Evolutionary conservation across 495 filamentous ascomycete species (phyloP).

Genomic region (Platismatia glauca): DNA sequence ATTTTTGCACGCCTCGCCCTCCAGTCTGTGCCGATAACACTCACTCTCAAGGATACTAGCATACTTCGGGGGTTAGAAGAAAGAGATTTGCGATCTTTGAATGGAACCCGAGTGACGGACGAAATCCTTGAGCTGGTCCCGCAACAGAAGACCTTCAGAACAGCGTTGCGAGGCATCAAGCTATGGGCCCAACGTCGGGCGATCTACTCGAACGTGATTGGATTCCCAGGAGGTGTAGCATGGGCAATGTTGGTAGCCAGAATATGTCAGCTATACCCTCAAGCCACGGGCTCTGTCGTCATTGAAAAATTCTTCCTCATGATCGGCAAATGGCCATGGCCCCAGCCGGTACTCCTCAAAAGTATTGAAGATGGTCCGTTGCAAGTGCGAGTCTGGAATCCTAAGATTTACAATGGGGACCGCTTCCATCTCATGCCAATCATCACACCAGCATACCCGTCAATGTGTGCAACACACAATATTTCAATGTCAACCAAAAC

Average conservation of each 20-base stretch:
- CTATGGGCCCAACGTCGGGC: slow-evolving; percentile 93
- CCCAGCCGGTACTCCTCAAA: slow-evolving; percentile 81
- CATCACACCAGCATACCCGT: slow-evolving; percentile 92
- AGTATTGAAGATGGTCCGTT: slow-evolving; percentile 74
- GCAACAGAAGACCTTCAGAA: slow-evolving; percentile 76
- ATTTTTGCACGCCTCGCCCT: slow-evolving; percentile 77
- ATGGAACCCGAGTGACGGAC: slow-evolving; percentile 86
- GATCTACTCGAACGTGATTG: slow-evolving; percentile 90
- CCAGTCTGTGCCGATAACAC: slow-evolving; percentile 59
- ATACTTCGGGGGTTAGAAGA: slow-evolving; percentile 81
- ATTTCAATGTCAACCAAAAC: slow-evolving; percentile 75
- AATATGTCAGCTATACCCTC: slow-evolving; percentile 95
- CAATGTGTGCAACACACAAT: slow-evolving; percentile 95
- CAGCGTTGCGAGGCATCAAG: slow-evolving; percentile 84
- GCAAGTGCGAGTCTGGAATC: slow-evolving; percentile 87
- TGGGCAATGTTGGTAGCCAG: slow-evolving; percentile 96
- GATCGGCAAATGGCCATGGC: slow-evolving; percentile 89
- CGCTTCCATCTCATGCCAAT: slow-evolving; percentile 88
- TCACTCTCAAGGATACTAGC: slow-evolving; percentile 70
- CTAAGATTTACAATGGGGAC: slow-evolving; percentile 74
- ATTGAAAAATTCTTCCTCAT: slow-evolving; percentile 90
- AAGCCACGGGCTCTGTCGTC: slow-evolving; percentile 74
- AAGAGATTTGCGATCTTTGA: slow-evolving; percentile 74
- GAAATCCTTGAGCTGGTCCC: slow-evolving; percentile 85
- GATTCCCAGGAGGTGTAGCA: slow-evolving; percentile 91